Evolutionary conservation across 2,329 filamentous ascomycete species (phyloP), one percentile per base, ranked within the genome.

Genomic region (Fusarium equiseti): DNA sequence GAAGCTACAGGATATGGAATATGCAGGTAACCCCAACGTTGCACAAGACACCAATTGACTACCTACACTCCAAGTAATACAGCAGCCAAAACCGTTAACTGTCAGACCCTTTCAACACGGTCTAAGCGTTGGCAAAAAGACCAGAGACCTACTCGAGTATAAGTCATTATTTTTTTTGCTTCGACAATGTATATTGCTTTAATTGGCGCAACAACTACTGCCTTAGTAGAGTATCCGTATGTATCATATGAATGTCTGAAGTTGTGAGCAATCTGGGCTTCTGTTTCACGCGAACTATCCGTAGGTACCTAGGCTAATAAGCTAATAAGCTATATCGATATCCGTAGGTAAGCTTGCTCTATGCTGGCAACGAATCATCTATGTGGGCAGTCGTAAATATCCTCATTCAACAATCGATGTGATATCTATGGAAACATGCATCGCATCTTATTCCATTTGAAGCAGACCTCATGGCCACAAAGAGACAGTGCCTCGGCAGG

Each of bases 401-500:
- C 32, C 32, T 42, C 32, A 20, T 32, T 12, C 9, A 13, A 52
- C 11, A 20, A 20, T 24, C 13, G 32, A 24, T 8, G 22, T 22
- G 32, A 27, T 35, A 38, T 38, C 18, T 18, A 38, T 38, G 35
- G 6, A 43, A 53, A 24, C 22, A n/a, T 16, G 22, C 26, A 18
- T 27, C 18, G 9, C 26, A 22, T 43, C 35, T n/a, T n/a, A 13
- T 42, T 22, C 38, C 15, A 15, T 26, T 27, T 29, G 32, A 48
- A 42, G 24, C 13, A 60, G 12, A 55, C 31, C 31, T 54, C 32
- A 32, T 51, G 31, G 26, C 18, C 18, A 29, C 27, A n/a, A 38
- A 35, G 44, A 55, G 15, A 55, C 57, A 56, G 63, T 71, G 68
- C 68, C 68, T 71, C 68, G 68, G 68, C 48, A 62, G 35, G 46